These are phyloP conservation scores for Phytophthora sp. DNA, from an alignment of 352 stramenopile genomes.

Conservation along the genomic window DNA sequence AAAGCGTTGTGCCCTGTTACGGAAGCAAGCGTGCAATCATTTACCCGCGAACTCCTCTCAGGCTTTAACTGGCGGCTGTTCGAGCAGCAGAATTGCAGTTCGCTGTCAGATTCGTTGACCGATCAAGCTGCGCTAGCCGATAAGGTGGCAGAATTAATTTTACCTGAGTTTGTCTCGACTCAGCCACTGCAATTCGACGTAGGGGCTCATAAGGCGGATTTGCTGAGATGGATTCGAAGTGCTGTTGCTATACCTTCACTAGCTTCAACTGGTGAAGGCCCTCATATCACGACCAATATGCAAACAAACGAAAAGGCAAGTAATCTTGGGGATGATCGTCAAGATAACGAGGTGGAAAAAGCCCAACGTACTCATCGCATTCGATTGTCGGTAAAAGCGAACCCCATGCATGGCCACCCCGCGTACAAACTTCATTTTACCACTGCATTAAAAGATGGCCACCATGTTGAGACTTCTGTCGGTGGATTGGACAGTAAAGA, in stretches of 20 bases:
- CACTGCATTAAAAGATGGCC: constrained; percentile 25
- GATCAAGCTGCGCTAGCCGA: constrained; percentile 11
- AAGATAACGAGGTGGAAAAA: no score
- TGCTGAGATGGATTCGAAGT: constrained; percentile 35
- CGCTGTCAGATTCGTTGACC: constrained; percentile 6
- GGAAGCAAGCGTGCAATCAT: constrained; percentile 43
- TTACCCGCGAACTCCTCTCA: constrained; percentile 47
- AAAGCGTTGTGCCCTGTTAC: constrained; percentile 27
- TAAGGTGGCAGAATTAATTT: constrained; percentile 28
- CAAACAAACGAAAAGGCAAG: no score
- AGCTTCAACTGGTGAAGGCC: constrained; percentile 1
- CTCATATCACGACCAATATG: background rate
- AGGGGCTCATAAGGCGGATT: constrained; percentile 3
- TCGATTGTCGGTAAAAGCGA: constrained; percentile 38
- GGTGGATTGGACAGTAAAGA: constrained; percentile 36
- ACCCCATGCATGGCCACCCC: constrained; percentile 32
- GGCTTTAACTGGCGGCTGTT: constrained; percentile 65
- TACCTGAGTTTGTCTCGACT: constrained; percentile 31
- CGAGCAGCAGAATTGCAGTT: constrained; percentile 12
- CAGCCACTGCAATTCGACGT: constrained; percentile 28
- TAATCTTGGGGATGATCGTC: no score
- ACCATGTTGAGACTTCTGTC: constrained; percentile 26
- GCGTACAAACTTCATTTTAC: constrained; percentile 34
- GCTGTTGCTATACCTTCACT: constrained; percentile 23
- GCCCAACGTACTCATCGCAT: constrained; percentile 7